A percentile compares a stretch with the other conserved stretches of the same genome.
phyloP scores from a whole-genome alignment of 176 grass and related monocot species.

The Oryza longistaminata region DNA sequence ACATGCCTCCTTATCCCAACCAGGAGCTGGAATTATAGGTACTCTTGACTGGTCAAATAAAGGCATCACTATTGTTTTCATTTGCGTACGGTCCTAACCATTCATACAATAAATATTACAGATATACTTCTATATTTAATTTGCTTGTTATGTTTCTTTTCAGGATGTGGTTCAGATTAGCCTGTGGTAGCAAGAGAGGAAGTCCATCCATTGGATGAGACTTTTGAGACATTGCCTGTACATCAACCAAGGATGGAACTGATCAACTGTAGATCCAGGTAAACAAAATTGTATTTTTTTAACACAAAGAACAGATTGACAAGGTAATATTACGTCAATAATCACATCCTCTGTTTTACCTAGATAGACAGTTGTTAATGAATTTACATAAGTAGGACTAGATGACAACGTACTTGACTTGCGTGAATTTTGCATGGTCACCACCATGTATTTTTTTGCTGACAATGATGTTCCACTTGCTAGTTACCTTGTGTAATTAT shows the following conservation, averaged over 20 bases:
- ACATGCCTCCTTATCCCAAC: no score
- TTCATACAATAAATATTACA: no score
- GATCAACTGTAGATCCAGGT: background rate
- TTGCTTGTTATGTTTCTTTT: background rate
- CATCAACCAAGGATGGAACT: no score
- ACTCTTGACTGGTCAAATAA: background rate
- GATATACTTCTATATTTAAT: background rate
- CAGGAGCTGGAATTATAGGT: no score
- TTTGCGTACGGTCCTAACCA: no score
- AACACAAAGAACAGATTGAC: no score
- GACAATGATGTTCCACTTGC: background rate
- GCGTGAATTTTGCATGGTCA: background rate
- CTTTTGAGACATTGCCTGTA: no score
- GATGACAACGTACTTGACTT: background rate
- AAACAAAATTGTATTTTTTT: no score
- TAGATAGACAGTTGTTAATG: background rate
- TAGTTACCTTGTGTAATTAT: background rate
- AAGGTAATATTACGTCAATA: background rate
- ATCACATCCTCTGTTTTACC: background rate
- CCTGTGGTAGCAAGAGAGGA: no score
- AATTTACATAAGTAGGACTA: background rate
- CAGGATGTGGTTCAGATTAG: no score
- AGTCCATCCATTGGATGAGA: background rate
- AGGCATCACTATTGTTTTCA: background rate
- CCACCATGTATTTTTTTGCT: background rate